Conservation (phyloP, 805 yeast species). For the Sungouiella thailandica region DNA sequence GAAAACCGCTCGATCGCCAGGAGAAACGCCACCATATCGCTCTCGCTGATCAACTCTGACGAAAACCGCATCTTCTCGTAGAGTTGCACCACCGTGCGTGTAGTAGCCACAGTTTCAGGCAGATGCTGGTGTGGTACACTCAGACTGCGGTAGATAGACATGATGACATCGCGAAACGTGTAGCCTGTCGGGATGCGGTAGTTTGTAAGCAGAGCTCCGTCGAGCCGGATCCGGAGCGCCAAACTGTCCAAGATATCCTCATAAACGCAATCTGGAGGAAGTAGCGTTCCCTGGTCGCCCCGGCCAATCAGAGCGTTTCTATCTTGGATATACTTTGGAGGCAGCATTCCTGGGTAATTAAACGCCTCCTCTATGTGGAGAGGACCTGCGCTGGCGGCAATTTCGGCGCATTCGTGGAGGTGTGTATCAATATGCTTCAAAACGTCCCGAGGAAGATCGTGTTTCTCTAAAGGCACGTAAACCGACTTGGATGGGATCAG, state of each 20-base stretch:
- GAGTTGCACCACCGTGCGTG: slow-evolving; percentile 29
- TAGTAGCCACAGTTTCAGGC: slow-evolving; percentile 10
- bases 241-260: slow-evolving; percentile 58
- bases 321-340: slow-evolving; percentile 37
- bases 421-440: slow-evolving; percentile 20
- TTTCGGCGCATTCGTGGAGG: slow-evolving; percentile 25
- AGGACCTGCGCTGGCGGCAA: slow-evolving; percentile 33
- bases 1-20: slow-evolving; percentile 14
- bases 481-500: slow-evolving; percentile 65
- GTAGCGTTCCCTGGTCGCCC: slow-evolving; percentile 15
- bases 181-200: slow-evolving; percentile 32
- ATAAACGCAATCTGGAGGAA: slow-evolving; percentile 32
- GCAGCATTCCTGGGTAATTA: slow-evolving; percentile 37
- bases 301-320: slow-evolving; percentile 21
- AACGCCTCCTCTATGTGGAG: slow-evolving; percentile 21
- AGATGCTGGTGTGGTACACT: neutral
- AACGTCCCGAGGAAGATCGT: slow-evolving; percentile 39
- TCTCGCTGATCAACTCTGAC: slow-evolving; percentile 52
- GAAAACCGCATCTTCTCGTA: slow-evolving; percentile 72
- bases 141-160: slow-evolving; percentile 24
- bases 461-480: slow-evolving; percentile 59
- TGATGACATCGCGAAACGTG: slow-evolving; percentile 39
- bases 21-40: slow-evolving; percentile 59
- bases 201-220: slow-evolving; percentile 35
- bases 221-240: slow-evolving; percentile 53